Conservation (phyloP, 768 basidiomycete species). For the Amanita rubescens region DNA sequence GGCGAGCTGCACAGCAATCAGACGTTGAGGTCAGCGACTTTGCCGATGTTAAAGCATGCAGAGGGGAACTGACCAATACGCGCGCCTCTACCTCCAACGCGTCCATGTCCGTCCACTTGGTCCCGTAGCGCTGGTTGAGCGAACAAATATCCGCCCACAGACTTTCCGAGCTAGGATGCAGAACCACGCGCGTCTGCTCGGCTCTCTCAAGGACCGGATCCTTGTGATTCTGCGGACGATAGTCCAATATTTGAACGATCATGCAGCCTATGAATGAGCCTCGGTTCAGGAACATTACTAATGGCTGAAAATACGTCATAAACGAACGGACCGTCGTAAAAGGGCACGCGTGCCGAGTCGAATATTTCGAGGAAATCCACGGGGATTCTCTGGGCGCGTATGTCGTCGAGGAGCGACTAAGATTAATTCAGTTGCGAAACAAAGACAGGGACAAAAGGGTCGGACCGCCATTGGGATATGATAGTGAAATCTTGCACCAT, state of each 20-base stretch:
- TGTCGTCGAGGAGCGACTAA: constrained; percentile 77
- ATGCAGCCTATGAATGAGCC: constrained; percentile 53
- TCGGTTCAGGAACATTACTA: not conserved
- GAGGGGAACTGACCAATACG: constrained; percentile 46
- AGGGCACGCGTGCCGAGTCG: constrained; percentile 63
- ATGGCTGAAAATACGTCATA: not conserved
- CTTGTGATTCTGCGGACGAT: constrained; percentile 50
- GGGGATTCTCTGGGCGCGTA: constrained; percentile 76
- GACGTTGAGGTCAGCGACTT: constrained; percentile 7
- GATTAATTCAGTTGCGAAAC: constrained; percentile 4
- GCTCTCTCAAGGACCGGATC: constrained; percentile 54
- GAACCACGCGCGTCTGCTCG: constrained; percentile 60
- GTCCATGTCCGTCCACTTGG: constrained; percentile 63
- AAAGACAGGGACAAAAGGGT: constrained; percentile 1
- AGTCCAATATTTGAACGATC: constrained; percentile 78
- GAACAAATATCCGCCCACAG: constrained; percentile 74
- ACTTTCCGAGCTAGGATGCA: constrained; percentile 72
- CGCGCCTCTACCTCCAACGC: constrained; percentile 69
- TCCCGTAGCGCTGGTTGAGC: constrained; percentile 49
- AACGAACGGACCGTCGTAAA: constrained; percentile 65
- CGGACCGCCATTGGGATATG: constrained; percentile 66
- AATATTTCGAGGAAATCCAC: constrained; percentile 81
- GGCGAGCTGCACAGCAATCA: constrained; percentile 42
- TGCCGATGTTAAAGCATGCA: not conserved
- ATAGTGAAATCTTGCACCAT: constrained; percentile 75